phyloP scores from a whole-genome alignment of 1,284 basidiomycete species.

The Melampsora americana region DNA sequence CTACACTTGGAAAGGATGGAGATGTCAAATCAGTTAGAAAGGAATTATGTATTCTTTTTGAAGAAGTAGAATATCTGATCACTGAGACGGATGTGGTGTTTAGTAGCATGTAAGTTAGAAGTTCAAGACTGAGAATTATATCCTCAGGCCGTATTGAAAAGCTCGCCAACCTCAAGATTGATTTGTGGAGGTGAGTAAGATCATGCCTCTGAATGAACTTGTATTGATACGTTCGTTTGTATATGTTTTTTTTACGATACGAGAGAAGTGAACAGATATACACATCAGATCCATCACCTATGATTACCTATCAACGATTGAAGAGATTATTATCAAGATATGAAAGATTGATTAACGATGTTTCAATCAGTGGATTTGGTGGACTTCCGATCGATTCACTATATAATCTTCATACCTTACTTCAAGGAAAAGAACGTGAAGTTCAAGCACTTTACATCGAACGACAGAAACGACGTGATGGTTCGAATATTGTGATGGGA shows the following conservation, averaged over 20 bases:
- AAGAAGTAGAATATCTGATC: background rate
- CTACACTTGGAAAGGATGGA: background rate
- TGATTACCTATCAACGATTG: background rate
- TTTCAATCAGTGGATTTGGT: background rate
- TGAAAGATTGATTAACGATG: background rate
- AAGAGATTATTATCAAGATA: background rate
- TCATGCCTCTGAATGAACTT: too few species aligned
- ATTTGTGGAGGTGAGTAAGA: too few species aligned
- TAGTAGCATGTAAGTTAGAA: constrained; percentile 2
- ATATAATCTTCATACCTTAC: background rate
- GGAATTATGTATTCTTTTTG: background rate
- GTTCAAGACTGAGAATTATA: too few species aligned
- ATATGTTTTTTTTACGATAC: background rate
- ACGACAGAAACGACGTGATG: constrained; percentile 4
- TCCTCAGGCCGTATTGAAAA: too few species aligned
- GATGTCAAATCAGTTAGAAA: background rate
- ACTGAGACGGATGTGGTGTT: background rate
- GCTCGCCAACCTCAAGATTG: too few species aligned
- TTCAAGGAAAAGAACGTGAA: background rate
- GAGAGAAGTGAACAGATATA: constrained; percentile 10
- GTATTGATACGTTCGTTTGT: too few species aligned
- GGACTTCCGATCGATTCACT: background rate
- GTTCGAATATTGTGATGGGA: background rate
- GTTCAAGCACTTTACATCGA: constrained; percentile 1
- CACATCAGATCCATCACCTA: background rate